phyloP scores from a whole-genome alignment of 192 early-diverging fungal species.

The Coemansia sp. region DNA sequence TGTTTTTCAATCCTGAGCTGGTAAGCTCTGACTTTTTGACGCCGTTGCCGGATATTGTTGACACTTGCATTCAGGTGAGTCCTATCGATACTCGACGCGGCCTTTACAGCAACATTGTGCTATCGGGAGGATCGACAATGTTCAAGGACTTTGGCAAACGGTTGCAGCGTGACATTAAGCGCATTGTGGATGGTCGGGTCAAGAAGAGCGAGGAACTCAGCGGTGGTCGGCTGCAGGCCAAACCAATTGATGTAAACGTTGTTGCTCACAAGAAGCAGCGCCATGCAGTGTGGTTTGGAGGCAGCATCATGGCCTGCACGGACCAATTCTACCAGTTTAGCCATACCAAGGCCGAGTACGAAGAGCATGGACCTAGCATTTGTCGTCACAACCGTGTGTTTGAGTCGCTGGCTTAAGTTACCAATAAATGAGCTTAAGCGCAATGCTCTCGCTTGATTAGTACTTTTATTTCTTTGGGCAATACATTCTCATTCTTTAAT shows the following conservation, averaged over 20 bases:
- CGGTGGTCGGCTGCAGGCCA: constrained; percentile 68
- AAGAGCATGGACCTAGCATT: constrained; percentile 95
- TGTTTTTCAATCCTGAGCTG: constrained; percentile 99
- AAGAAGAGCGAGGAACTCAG: constrained; percentile 71
- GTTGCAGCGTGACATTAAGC: constrained; percentile 92
- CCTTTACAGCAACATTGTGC: constrained; percentile 98
- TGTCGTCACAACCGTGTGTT: constrained; percentile 92
- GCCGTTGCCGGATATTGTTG: constrained; percentile 93
- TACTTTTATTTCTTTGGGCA: no score
- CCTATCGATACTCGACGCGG: constrained; percentile 97
- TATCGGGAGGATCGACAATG: constrained; percentile 99
- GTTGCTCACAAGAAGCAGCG: constrained; percentile 98
- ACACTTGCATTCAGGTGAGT: constrained; percentile 92
- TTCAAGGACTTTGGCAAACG: constrained; percentile 96
- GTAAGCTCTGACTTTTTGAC: constrained; percentile 94
- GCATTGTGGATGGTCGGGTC: constrained; percentile 72
- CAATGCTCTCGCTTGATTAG: no score
- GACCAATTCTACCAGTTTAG: constrained; percentile 86
- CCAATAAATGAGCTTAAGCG: neutral
- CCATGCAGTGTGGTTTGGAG: constrained; percentile 99
- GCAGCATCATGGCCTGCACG: constrained; percentile 88
- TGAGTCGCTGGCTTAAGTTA: constrained; percentile 50
- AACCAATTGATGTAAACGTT: constrained; percentile 93
- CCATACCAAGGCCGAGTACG: constrained; percentile 97
- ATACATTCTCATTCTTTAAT: no score